Evolutionary conservation across 1,284 basidiomycete species (phyloP).

Genomic region (Entoloma clypeatum): DNA sequence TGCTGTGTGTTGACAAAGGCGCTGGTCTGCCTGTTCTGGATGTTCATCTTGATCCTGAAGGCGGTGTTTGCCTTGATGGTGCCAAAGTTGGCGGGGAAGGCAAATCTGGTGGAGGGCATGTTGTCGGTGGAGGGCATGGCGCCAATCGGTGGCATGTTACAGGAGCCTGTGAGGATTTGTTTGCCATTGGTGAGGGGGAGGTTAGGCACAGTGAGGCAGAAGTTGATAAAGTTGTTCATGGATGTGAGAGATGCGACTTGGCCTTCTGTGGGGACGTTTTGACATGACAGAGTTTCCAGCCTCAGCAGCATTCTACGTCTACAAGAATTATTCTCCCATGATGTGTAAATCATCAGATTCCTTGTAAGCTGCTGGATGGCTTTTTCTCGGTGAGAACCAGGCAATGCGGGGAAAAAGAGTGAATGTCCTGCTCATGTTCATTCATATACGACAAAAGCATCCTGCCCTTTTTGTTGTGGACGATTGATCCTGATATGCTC

Average conservation of each 20-base stretch:
- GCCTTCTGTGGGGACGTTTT: no score
- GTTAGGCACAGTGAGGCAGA: slow-evolving; percentile 48
- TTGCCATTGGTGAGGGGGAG: slow-evolving; percentile 55
- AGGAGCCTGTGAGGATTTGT: slow-evolving; percentile 54
- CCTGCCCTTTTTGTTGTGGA: slow-evolving; percentile 85
- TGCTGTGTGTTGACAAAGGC: slow-evolving; percentile 55
- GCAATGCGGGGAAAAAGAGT: slow-evolving; percentile 14
- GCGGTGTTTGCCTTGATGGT: slow-evolving; percentile 45
- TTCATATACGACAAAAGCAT: slow-evolving; percentile 97
- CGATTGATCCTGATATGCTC: slow-evolving; percentile 89
- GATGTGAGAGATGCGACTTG: slow-evolving; percentile 51
- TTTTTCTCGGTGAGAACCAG: slow-evolving; percentile 17
- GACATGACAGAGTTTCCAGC: slow-evolving; percentile 95
- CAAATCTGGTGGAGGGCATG: slow-evolving; percentile 58
- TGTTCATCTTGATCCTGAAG: slow-evolving; percentile 56
- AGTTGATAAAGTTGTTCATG: slow-evolving; percentile 71
- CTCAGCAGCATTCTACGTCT: slow-evolving; percentile 96
- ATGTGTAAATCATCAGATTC: slow-evolving; percentile 98
- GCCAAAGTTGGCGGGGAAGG: slow-evolving; percentile 48
- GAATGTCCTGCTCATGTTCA: slow-evolving; percentile 95
- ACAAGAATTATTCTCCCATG: slow-evolving; percentile 94
- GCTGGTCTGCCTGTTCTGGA: slow-evolving; percentile 53
- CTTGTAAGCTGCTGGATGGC: slow-evolving; percentile 86
- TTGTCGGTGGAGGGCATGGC: slow-evolving; percentile 47
- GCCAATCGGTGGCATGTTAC: slow-evolving; percentile 61